A percentile compares a stretch with the other conserved stretches of the same genome.
phyloP scores from a whole-genome alignment of 768 basidiomycete genomes.

The Tylopilus rubrobrunneus region DNA sequence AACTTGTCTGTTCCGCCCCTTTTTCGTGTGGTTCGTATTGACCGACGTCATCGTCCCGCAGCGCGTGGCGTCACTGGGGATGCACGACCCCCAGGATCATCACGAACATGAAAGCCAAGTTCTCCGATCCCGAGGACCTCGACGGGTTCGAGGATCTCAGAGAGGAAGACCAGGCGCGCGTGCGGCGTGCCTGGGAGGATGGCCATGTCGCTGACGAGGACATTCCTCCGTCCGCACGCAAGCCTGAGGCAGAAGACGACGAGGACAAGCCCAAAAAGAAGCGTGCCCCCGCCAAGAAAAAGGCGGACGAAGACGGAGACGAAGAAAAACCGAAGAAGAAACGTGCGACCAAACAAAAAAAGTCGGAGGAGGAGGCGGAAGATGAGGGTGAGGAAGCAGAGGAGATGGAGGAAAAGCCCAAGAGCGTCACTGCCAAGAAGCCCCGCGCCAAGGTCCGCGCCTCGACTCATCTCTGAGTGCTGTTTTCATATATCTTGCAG shows the following conservation, averaged over 20 bases:
- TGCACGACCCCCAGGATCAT: slow-evolving; percentile 72
- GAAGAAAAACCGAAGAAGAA: slow-evolving; percentile 36
- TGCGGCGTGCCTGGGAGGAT: slow-evolving; percentile 69
- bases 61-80: slow-evolving; percentile 90
- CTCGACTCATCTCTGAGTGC: slow-evolving; percentile 6
- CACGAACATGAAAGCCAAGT: slow-evolving; percentile 61
- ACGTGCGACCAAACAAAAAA: slow-evolving; percentile 30
- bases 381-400: slow-evolving; percentile 32
- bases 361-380: slow-evolving; percentile 31
- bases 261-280: slow-evolving; percentile 56
- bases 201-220: slow-evolving; percentile 83
- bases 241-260: slow-evolving; percentile 47
- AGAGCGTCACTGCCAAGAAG: slow-evolving; percentile 33
- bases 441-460: slow-evolving; percentile 34
- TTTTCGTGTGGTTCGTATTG: not conserved
- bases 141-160: slow-evolving; percentile 81
- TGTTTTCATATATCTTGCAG: slow-evolving; percentile 17
- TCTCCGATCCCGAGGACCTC: slow-evolving; percentile 59
- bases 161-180: slow-evolving; percentile 64
- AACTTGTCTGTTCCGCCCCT: slow-evolving; percentile 49
- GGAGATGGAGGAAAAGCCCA: slow-evolving; percentile 27
- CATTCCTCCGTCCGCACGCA: slow-evolving; percentile 70
- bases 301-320: slow-evolving; percentile 30
- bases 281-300: slow-evolving; percentile 37
- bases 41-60: slow-evolving; percentile 22